A percentile compares a stretch with the other conserved stretches of the same genome.
Conservation (phyloP, 2,329 filamentous ascomycete species). For the Triangularia verruculosa region DNA sequence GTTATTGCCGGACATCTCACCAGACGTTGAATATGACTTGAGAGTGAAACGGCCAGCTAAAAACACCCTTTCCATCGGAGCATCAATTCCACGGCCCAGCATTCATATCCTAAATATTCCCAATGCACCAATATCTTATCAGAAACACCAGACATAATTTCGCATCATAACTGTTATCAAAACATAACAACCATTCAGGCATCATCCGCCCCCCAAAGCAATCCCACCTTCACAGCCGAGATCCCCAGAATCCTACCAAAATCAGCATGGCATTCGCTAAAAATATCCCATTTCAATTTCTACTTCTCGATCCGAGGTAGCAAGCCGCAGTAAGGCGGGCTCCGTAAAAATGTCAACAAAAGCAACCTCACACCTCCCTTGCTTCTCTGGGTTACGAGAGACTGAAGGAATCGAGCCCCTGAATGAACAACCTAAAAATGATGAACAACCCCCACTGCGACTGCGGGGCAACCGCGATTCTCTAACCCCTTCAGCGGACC, state of each 20-base stretch:
- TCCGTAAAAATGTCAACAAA: neutral
- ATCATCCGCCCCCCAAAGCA: neutral
- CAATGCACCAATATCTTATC: neutral
- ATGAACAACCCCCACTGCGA: neutral
- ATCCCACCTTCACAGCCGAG: neutral
- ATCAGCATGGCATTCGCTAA: neutral
- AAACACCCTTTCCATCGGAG: neutral
- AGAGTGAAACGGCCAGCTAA: neutral
- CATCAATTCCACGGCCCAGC: neutral
- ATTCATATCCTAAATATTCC: neutral
- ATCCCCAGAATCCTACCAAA: neutral
- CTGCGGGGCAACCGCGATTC: neutral
- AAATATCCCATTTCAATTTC: neutral
- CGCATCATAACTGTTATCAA: neutral
- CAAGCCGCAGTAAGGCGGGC: neutral
- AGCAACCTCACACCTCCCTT: neutral
- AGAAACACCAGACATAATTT: neutral
- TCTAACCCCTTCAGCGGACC: neutral
- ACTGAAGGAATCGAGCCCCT: neutral
- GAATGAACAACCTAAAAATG: neutral
- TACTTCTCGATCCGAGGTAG: neutral
- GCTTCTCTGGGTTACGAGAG: neutral
- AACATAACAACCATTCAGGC: neutral
- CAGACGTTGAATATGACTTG: neutral
- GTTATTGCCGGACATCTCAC: neutral